phyloP scores from a whole-genome alignment of 495 filamentous ascomycete genomes.

The Aspergillus sclerotiicarbonarius region DNA sequence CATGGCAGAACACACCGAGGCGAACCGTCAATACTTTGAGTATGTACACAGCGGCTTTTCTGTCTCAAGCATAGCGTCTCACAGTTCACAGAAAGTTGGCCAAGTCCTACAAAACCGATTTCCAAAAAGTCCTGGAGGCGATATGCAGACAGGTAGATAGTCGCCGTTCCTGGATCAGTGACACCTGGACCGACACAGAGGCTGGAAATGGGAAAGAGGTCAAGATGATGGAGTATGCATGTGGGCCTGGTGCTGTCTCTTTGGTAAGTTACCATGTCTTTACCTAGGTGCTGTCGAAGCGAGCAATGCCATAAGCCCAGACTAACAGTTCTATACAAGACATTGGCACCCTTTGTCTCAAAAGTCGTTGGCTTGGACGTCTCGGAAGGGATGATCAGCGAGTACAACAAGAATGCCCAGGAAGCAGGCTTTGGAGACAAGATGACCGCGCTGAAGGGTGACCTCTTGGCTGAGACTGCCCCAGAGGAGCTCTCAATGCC shows the following conservation, averaged over 20 bases:
- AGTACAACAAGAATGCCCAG: constrained; percentile 50
- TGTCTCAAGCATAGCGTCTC: constrained; percentile 1
- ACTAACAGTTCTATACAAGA: constrained; percentile 32
- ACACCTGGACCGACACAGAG: constrained; percentile 50
- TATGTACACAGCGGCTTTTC: constrained; percentile 23
- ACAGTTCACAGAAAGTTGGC: constrained; percentile 41
- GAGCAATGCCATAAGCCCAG: neutral
- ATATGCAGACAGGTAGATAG: constrained; percentile 39
- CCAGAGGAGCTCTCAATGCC: constrained; percentile 41
- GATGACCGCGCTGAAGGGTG: constrained; percentile 57
- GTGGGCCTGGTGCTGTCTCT: constrained; percentile 65
- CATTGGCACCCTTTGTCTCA: constrained; percentile 59
- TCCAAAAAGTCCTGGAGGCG: constrained; percentile 36
- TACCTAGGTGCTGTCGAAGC: neutral
- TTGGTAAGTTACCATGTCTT: constrained; percentile 34
- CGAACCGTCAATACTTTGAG: constrained; percentile 56
- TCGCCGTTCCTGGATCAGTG: constrained; percentile 61
- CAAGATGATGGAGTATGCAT: constrained; percentile 72
- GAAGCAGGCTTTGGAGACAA: constrained; percentile 45
- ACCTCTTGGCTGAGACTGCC: constrained; percentile 48
- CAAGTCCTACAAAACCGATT: constrained; percentile 40
- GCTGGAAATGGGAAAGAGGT: constrained; percentile 44
- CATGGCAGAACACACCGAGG: constrained; percentile 47
- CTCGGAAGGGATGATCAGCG: constrained; percentile 62
- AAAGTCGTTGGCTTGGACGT: constrained; percentile 65